These are phyloP conservation scores for Sutorius eximius DNA, from an alignment of 1,284 basidiomycete species.

Conservation along the genomic window DNA sequence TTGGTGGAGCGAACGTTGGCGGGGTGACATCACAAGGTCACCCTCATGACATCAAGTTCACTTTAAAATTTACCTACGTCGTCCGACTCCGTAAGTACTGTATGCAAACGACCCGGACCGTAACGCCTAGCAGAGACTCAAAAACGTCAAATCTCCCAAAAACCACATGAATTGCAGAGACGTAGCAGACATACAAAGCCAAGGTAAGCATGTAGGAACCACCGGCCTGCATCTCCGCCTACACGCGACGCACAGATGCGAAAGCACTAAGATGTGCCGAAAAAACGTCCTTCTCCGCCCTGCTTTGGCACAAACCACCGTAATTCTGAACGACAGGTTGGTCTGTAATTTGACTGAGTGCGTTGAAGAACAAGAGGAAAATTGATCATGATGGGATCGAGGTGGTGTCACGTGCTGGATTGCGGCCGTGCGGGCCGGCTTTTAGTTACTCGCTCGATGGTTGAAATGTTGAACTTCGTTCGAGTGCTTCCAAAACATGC, in stretches of 20 bases:
- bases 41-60: slow-evolving; percentile 20
- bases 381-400: slow-evolving; percentile 15
- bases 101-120: no score
- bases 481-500: no score
- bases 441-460: no score
- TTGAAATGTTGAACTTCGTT: no score
- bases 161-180: slow-evolving; percentile 3
- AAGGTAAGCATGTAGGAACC: slow-evolving; percentile 27
- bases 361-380: slow-evolving; percentile 28
- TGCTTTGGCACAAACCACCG: slow-evolving; percentile 37
- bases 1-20: background rate
- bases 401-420: slow-evolving; percentile 5
- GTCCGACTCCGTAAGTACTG: no score
- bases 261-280: slow-evolving; percentile 32
- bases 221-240: slow-evolving; percentile 33
- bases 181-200: background rate
- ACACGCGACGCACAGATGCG: slow-evolving; percentile 24
- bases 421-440: background rate
- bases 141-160: background rate
- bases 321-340: slow-evolving; percentile 17
- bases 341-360: slow-evolving; percentile 56
- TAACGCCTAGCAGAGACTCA: background rate
- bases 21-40: background rate
- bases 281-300: slow-evolving; percentile 29
- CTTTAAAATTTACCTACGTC: slow-evolving; percentile 1